phyloP scores from a whole-genome alignment of 78 protist genomes.

The Cavenderia fasciculata region DNA sequence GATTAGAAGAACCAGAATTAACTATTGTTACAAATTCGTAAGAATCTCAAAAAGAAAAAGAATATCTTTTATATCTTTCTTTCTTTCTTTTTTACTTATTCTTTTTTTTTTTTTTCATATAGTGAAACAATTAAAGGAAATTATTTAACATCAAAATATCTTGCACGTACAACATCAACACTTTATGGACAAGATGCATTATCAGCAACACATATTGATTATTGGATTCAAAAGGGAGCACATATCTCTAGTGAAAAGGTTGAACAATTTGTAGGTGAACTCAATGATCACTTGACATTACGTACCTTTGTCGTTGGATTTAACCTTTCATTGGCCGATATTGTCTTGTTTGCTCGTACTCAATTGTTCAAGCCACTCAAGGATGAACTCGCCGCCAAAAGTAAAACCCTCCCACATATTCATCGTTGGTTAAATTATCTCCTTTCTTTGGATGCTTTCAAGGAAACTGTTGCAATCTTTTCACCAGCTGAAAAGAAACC shows the following conservation, averaged over 20 bases:
- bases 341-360: slow-evolving; percentile 41
- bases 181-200: slow-evolving; percentile 47
- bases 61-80: no score
- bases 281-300: slow-evolving; percentile 43
- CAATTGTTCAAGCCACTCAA: slow-evolving; percentile 15
- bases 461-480: background rate
- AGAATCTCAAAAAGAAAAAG: no score
- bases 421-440: slow-evolving; percentile 46
- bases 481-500: background rate
- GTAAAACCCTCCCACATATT: slow-evolving; percentile 48
- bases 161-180: slow-evolving; percentile 29
- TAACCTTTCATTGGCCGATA: slow-evolving; percentile 49
- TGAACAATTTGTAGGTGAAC: background rate
- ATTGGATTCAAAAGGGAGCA: slow-evolving; percentile 43
- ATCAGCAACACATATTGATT: slow-evolving; percentile 45
- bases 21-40: no score
- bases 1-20: slow-evolving; percentile 44
- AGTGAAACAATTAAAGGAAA: slow-evolving; percentile 11
- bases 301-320: slow-evolving; percentile 61
- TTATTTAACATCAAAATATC: slow-evolving; percentile 44
- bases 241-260: slow-evolving; percentile 34
- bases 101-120: no score
- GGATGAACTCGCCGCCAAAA: slow-evolving; percentile 6
- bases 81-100: no score
- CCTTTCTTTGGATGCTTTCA: slow-evolving; percentile 5